phyloP scores from a whole-genome alignment of 768 basidiomycete genomes.

The Amanita rimosa region DNA sequence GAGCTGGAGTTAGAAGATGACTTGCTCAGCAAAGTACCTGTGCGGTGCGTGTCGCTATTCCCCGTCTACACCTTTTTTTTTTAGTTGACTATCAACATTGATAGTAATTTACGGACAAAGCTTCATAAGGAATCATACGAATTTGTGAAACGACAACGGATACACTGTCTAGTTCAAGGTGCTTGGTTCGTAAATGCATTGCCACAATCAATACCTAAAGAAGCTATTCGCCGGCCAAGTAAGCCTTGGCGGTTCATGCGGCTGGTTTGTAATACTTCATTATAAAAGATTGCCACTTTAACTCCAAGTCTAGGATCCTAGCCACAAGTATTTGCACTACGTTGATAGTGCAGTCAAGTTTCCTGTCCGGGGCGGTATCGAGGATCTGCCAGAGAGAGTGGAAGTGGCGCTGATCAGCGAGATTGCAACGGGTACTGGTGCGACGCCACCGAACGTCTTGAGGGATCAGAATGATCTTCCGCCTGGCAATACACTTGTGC shows the following conservation, averaged over 20 bases:
- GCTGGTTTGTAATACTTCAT: conserved; percentile 36
- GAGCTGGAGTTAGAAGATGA: conserved; percentile 87
- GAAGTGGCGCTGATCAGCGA: conserved; percentile 75
- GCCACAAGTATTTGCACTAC: conserved; percentile 74
- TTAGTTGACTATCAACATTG: conserved; percentile 3
- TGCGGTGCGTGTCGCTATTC: conserved; percentile 38
- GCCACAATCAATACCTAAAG: conserved; percentile 39
- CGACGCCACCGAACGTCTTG: conserved; percentile 51
- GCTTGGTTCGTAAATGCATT: conserved; percentile 88
- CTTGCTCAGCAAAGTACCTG: conserved; percentile 72
- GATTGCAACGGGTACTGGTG: conserved; percentile 65
- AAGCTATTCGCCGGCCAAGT: conserved; percentile 42
- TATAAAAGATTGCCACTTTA: neutral
- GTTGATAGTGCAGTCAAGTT: conserved; percentile 76
- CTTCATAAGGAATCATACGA: conserved; percentile 86
- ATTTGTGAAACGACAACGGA: conserved; percentile 81
- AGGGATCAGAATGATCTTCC: conserved; percentile 53
- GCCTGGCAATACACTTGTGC: conserved; percentile 28
- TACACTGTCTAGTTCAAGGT: conserved; percentile 80
- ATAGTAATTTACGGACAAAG: conserved; percentile 75
- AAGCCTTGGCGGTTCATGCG: conserved; percentile 83
- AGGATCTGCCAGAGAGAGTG: conserved; percentile 81
- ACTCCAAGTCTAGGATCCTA: conserved; percentile 47
- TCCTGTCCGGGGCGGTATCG: conserved; percentile 66
- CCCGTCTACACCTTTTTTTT: neutral